A percentile compares a stretch with the other conserved stretches of the same genome.
Conservation (phyloP, 1,284 basidiomycete species). For the Coniophora puteana region DNA sequence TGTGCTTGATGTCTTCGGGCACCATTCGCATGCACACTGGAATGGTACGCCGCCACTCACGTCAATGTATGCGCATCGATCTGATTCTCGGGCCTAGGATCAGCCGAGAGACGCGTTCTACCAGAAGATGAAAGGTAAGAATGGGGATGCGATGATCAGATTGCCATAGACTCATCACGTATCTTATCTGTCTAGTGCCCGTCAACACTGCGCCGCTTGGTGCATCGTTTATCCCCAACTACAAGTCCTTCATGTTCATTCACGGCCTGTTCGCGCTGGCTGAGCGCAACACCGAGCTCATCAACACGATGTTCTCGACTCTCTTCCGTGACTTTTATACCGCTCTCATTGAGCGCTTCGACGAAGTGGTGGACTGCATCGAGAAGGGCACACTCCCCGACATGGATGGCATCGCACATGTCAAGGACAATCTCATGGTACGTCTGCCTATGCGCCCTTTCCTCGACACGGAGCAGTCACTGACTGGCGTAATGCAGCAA, state of each 20-base stretch:
- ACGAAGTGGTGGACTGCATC: slow-evolving; percentile 19
- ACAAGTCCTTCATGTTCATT: slow-evolving; percentile 21
- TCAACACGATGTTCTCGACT: slow-evolving; percentile 21
- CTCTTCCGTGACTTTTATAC: slow-evolving; percentile 18
- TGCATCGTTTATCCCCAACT: slow-evolving; percentile 17
- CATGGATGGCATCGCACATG: slow-evolving; percentile 8
- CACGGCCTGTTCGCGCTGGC: slow-evolving; percentile 21
- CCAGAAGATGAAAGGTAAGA: slow-evolving; percentile 11
- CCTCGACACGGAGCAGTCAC: no score
- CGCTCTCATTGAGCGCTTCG: slow-evolving; percentile 16
- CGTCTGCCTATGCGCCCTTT: not conserved
- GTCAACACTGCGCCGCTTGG: slow-evolving; percentile 20
- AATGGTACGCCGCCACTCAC: slow-evolving; percentile 11
- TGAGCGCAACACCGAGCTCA: slow-evolving; percentile 18
- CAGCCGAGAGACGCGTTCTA: slow-evolving; percentile 10
- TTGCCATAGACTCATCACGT: not conserved
- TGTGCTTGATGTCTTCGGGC: slow-evolving; percentile 21
- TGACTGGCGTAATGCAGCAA: no score
- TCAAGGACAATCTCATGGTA: slow-evolving; percentile 17
- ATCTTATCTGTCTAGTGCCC: slow-evolving; percentile 8
- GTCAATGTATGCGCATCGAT: not conserved
- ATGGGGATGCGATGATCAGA: not conserved
- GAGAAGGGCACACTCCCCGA: slow-evolving; percentile 14
- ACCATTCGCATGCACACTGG: slow-evolving; percentile 18
- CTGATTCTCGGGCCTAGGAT: slow-evolving; percentile 7